phyloP scores from a whole-genome alignment of 2,329 filamentous ascomycete species.

The Ambrosiella xylebori region DNA sequence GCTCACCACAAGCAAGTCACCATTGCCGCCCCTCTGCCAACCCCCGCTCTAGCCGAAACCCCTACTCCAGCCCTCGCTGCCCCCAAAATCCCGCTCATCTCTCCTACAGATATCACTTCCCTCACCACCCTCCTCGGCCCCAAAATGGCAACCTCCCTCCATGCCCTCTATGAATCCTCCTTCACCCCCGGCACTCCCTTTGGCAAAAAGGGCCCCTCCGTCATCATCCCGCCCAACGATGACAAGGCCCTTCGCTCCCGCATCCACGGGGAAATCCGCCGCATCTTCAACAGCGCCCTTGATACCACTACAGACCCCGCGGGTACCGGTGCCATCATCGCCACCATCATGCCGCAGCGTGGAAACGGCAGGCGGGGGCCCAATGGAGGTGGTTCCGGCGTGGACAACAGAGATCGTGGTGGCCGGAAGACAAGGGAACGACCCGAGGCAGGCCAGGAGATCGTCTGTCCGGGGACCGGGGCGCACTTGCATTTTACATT shows the following conservation, averaged over 20 bases:
- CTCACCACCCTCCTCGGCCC: conserved; percentile 25
- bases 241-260: conserved; percentile 29
- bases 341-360: conserved; percentile 40
- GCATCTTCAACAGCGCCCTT: conserved; percentile 60
- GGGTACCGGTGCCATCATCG: conserved; percentile 40
- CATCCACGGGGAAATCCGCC: conserved; percentile 49
- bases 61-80: not conserved
- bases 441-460: not conserved
- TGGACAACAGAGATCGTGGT: conserved; percentile 9
- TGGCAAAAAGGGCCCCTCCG: conserved; percentile 18
- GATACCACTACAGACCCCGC: conserved; percentile 49
- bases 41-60: conserved; percentile 19
- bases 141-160: conserved; percentile 24
- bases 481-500: conserved; percentile 80
- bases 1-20: conserved; percentile 7
- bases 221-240: conserved; percentile 25
- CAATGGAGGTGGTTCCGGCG: conserved; percentile 1
- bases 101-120: conserved; percentile 20
- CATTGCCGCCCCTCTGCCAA: conserved; percentile 9
- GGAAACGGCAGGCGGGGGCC: conserved; percentile 10
- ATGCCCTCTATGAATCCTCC: conserved; percentile 25
- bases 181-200: conserved; percentile 18
- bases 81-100: conserved; percentile 15
- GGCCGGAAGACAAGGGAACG: not conserved
- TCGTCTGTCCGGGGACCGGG: conserved; percentile 27